Conservation (phyloP, 1,139 yeast genomes). For the Hemisphaericaspora lyxosophila region DNA sequence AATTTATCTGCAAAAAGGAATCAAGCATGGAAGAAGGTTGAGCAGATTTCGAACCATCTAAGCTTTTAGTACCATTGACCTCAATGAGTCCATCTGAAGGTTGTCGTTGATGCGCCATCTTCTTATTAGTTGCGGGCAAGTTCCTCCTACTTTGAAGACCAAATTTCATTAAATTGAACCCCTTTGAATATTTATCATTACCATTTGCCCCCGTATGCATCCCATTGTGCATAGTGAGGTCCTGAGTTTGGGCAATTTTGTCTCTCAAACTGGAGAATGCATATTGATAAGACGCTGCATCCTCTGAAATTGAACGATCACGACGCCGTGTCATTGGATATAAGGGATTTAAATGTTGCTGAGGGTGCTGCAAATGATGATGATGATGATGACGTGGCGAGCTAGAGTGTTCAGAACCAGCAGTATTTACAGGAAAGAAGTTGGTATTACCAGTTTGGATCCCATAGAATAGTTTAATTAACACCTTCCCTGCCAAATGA, state of each 20-base stretch:
- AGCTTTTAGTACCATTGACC: not conserved
- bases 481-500: constrained; percentile 36
- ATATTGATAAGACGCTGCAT: constrained; percentile 16
- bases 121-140: not conserved
- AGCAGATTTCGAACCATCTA: constrained; percentile 6
- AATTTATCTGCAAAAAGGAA: constrained; percentile 22
- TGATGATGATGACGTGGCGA: constrained; percentile 12
- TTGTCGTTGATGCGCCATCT: not conserved
- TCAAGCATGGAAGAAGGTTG: constrained; percentile 19
- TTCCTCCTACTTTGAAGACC: constrained; percentile 29
- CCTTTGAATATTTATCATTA: constrained; percentile 33
- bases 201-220: not conserved
- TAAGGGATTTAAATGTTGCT: constrained; percentile 1
- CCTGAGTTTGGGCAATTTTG: constrained; percentile 29
- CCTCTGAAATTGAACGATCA: constrained; percentile 13
- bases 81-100: not conserved
- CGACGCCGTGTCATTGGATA: constrained; percentile 8
- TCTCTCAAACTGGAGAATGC: constrained; percentile 40
- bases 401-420: not conserved
- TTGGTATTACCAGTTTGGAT: constrained; percentile 7
- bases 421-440: not conserved
- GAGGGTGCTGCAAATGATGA: constrained; percentile 6
- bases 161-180: constrained; percentile 37
- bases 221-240: constrained; percentile 5
- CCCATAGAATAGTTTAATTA: constrained; percentile 39